Percentiles rank a stretch among this genome's conserved stretches.
Evolutionary conservation across 805 yeast species (phyloP).

Genomic region (Myxozyma udenii): DNA sequence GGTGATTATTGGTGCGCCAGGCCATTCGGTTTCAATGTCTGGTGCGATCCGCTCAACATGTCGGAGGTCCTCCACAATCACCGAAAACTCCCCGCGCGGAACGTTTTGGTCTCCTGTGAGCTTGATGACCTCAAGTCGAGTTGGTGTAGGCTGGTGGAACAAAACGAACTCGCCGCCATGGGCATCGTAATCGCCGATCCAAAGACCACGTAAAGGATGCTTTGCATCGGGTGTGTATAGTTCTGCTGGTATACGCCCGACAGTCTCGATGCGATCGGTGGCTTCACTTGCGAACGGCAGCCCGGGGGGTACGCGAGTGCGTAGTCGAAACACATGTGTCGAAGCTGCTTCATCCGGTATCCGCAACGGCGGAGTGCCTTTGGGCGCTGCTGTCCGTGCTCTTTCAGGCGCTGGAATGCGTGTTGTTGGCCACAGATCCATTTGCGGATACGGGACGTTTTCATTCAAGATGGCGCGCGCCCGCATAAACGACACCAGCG

Average conservation of each 20-base stretch:
- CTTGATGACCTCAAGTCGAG: slow-evolving; percentile 34
- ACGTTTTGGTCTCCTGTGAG: slow-evolving; percentile 32
- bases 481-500: slow-evolving; percentile 21
- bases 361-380: slow-evolving; percentile 20
- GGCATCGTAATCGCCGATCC: slow-evolving; percentile 32
- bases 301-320: slow-evolving; percentile 7
- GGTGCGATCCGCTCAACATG: slow-evolving; percentile 21
- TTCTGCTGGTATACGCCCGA: slow-evolving; percentile 23
- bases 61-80: slow-evolving; percentile 31
- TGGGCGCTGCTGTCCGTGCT: slow-evolving; percentile 26
- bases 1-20: slow-evolving; percentile 27
- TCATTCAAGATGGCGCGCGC: slow-evolving; percentile 28
- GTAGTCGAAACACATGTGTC: slow-evolving; percentile 23
- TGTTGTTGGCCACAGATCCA: slow-evolving; percentile 33
- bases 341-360: slow-evolving; percentile 17
- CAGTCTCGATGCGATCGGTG: slow-evolving; percentile 30
- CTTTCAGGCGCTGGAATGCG: slow-evolving; percentile 31
- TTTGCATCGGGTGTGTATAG: slow-evolving; percentile 16
- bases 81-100: slow-evolving; percentile 35
- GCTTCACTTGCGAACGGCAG: slow-evolving; percentile 16
- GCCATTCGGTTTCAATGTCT: slow-evolving; percentile 22
- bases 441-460: slow-evolving; percentile 29
- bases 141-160: slow-evolving; percentile 31
- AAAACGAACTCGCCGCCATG: slow-evolving; percentile 31
- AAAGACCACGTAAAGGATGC: slow-evolving; percentile 33